These are phyloP conservation scores for Corymbia maculata DNA, from an alignment of 345 rosid genomes.

Conservation along the genomic window DNA sequence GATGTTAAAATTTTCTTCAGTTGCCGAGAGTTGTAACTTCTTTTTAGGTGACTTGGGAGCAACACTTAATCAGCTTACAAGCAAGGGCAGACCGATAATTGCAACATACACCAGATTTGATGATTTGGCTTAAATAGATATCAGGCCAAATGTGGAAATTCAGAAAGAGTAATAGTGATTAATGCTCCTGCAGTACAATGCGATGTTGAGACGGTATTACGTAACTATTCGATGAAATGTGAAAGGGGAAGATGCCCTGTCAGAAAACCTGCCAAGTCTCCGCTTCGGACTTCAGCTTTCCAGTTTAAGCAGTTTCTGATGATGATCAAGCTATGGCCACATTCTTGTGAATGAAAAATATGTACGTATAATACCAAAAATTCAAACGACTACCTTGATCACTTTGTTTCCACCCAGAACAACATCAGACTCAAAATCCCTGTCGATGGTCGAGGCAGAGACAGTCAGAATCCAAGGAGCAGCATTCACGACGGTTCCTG, in stretches of 20 bases:
- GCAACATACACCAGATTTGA: not conserved
- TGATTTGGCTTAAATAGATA: not conserved
- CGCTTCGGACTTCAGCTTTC: not conserved
- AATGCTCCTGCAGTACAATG: not conserved
- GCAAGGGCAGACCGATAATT: not conserved
- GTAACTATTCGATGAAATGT: not conserved
- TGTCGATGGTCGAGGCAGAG: conserved; percentile 75
- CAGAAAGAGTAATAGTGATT: not conserved
- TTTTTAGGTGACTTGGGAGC: not conserved
- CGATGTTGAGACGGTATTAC: not conserved
- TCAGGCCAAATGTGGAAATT: not conserved
- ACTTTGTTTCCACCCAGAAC: conserved; percentile 53
- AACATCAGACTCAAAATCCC: conserved; percentile 65
- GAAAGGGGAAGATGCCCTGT: not conserved
- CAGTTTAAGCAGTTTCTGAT: not conserved
- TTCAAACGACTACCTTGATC: conserved; percentile 32
- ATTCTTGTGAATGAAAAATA: not conserved
- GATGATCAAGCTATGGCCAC: not conserved
- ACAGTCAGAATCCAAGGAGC: conserved; percentile 90
- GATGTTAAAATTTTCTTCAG: not conserved
- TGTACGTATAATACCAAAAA: not conserved
- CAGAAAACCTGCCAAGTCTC: not conserved
- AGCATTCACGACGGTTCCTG: conserved; percentile 38
- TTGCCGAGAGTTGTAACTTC: not conserved
- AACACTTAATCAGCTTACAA: not conserved